These are phyloP conservation scores for Tetratostichococcus sp. DNA, from an alignment of 139 green algal species.

Conservation along the genomic window DNA sequence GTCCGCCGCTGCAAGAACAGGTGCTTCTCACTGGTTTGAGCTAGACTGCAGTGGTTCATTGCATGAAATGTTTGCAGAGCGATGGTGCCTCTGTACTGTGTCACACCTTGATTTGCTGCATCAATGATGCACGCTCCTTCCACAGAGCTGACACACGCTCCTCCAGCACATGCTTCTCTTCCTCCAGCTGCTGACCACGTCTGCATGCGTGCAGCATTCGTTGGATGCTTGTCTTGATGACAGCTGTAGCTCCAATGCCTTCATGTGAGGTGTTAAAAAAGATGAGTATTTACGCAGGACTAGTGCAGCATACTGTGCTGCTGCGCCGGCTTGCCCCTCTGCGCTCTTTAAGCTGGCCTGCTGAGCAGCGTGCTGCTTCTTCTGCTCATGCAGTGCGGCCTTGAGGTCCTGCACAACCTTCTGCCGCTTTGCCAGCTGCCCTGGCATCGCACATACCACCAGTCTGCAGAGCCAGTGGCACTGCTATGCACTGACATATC, in stretches of 20 bases:
- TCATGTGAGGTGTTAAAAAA: no score
- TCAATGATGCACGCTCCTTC: neutral
- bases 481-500: no score
- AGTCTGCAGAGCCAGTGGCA: no score
- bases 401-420: neutral
- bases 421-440: neutral
- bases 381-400: neutral
- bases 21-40: no score
- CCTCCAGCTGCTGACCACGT: neutral
- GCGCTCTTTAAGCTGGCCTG: neutral
- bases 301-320: no score
- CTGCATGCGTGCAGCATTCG: neutral
- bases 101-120: neutral
- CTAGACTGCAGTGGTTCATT: no score
- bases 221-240: neutral
- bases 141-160: neutral
- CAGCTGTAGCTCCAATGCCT: no score
- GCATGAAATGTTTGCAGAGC: no score
- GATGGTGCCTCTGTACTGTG: no score
- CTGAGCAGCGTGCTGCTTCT: neutral
- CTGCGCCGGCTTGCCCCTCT: no score
- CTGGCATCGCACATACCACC: neutral
- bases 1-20: no score
- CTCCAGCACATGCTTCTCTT: neutral
- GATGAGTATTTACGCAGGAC: no score